Evolutionary conservation across 495 filamentous ascomycete species (phyloP), one percentile per base, ranked within the genome.

Genomic region (Parathielavia appendiculata): DNA sequence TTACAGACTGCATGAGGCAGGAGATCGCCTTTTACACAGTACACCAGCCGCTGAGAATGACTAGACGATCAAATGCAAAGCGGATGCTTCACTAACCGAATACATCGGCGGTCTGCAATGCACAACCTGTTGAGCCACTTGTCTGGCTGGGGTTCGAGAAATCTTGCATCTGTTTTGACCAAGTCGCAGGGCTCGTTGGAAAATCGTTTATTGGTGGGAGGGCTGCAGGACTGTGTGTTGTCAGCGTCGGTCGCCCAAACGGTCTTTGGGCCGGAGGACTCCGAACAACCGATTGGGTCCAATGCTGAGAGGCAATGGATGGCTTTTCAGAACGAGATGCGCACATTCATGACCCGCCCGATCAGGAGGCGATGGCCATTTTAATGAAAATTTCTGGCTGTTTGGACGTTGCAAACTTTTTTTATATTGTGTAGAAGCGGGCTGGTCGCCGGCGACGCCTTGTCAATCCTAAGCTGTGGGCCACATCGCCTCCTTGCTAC

Each of bases 171-270:
- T 39, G 36, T 30, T 3, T 30, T 30, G 26, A 30, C 26, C 6
- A 30, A 30, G 26, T 30, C 26, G 6, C 26, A 30, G 26, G 26
- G 26, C 26, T 30, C 26, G 26, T 6, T 30, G 26, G 26, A 30
- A 30, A 30, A 30, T 30, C 26, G 26, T 6, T 38, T 6, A 30
- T 30, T 30, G 26, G 26, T 6, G 41, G 41, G 8, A 9, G 41
- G 36, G 11, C 10, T 16, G 40, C 40, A 17, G 5, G 22, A 41
- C 20, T 40, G 11, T 14, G n/a, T 17, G 17, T 16, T 19, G 38
- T 45, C 39, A 35, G 23, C 40, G 41, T 56, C 53, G 53, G 53
- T 47, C 39, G 43, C 53, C 52, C 43, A 46, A 46, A 46, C 13
- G 53, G 53, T 38, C n/a, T 8, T 46, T 56, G 53, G 53, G 41